These are phyloP conservation scores for Seiridium cupressi DNA, from an alignment of 2,329 filamentous ascomycete genomes.

Conservation along the genomic window DNA sequence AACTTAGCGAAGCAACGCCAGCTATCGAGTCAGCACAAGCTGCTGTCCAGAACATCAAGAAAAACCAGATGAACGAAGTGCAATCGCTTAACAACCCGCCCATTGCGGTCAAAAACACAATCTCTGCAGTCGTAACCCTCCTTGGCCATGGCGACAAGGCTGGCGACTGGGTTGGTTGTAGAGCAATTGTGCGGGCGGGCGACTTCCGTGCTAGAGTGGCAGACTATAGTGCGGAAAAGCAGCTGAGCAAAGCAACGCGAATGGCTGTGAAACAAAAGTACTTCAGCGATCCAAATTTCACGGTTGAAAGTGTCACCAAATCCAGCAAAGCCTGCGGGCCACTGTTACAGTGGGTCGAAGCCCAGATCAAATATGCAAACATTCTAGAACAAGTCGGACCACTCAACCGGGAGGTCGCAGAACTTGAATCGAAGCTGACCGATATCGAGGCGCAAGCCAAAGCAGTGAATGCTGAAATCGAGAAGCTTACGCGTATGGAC, in stretches of 20 bases:
- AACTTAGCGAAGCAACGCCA: slow-evolving; percentile 88
- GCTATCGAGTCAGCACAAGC: slow-evolving; percentile 90
- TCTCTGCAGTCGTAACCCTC: slow-evolving; percentile 95
- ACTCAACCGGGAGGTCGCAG: slow-evolving; percentile 58
- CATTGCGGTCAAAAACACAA: slow-evolving; percentile 81
- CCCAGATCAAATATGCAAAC: slow-evolving; percentile 96
- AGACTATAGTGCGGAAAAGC: slow-evolving; percentile 90
- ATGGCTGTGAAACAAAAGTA: slow-evolving; percentile 92
- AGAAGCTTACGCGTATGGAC: slow-evolving; percentile 81
- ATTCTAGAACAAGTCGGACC: slow-evolving; percentile 94
- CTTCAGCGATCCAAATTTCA: slow-evolving; percentile 91
- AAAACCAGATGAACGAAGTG: slow-evolving; percentile 94
- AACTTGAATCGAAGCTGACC: slow-evolving; percentile 60
- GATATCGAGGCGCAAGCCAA: neutral
- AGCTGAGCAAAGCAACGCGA: slow-evolving; percentile 84
- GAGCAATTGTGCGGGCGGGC: slow-evolving; percentile 83
- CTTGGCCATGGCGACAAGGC: slow-evolving; percentile 77
- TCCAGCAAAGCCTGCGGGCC: slow-evolving; percentile 97
- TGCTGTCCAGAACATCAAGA: slow-evolving; percentile 98
- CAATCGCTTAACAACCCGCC: slow-evolving; percentile 95
- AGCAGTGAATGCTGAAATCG: slow-evolving; percentile 44
- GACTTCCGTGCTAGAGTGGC: slow-evolving; percentile 78
- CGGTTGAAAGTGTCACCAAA: slow-evolving; percentile 92
- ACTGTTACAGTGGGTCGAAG: slow-evolving; percentile 93
- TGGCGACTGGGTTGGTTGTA: slow-evolving; percentile 87